Percentiles rank a stretch among this genome's conserved stretches.
Conservation (phyloP, 2,329 filamentous ascomycete genomes). For the Neobulgaria alba region DNA sequence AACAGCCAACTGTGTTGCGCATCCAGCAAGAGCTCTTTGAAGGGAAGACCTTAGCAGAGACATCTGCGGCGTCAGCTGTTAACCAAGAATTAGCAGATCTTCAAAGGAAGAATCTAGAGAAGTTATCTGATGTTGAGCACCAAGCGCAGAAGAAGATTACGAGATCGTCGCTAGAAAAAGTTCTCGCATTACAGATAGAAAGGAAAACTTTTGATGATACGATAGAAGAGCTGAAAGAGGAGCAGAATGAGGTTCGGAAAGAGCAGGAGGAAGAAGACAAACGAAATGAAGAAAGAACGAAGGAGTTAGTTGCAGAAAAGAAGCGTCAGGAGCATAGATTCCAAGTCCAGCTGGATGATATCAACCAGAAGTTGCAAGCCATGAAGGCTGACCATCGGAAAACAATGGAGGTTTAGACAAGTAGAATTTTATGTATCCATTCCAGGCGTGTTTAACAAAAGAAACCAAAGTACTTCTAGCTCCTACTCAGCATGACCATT, state of each 20-base stretch:
- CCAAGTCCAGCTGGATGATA: not conserved
- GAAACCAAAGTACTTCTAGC: too few species aligned
- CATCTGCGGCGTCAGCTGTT: too few species aligned
- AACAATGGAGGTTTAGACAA: too few species aligned
- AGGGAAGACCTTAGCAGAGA: not conserved
- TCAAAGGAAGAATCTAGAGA: not conserved
- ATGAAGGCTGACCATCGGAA: not conserved
- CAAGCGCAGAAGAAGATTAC: not conserved
- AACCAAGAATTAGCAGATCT: not conserved
- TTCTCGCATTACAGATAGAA: not conserved
- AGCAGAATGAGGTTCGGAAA: not conserved
- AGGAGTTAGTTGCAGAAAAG: not conserved
- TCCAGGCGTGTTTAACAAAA: too few species aligned
- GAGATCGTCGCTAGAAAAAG: not conserved
- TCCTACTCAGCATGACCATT: too few species aligned
- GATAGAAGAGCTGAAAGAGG: not conserved
- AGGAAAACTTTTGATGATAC: not conserved
- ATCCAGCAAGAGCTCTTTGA: not conserved
- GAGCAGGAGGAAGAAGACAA: not conserved
- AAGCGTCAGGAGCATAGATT: not conserved
- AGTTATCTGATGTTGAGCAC: not conserved
- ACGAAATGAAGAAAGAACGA: not conserved
- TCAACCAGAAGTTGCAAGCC: not conserved
- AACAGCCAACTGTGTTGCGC: not conserved
- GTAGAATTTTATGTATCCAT: too few species aligned